Evolutionary conservation across 2,329 filamentous ascomycete species (phyloP), one percentile per base, ranked within the genome.

Genomic region (Arthroderma uncinatum): DNA sequence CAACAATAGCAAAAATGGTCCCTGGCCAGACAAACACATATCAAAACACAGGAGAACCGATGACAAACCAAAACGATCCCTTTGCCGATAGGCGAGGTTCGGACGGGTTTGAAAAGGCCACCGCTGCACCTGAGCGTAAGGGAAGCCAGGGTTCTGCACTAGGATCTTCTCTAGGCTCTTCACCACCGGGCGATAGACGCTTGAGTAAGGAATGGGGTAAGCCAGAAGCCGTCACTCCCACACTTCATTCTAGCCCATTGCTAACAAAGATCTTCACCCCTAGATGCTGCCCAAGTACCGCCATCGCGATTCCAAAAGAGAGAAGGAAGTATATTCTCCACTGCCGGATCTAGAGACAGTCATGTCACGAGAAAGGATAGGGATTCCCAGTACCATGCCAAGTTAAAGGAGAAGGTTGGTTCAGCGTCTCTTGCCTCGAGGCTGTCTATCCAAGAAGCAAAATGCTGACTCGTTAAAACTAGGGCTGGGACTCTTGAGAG

Each of bases 281-380:
- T 57, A 68, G 83, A 86, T 69, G 83, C 83, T 2, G 78, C 80
- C 63, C 86, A 86, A 70, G 82, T 84, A 0, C 81, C 81, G 1
- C 83, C 83, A 8, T 83, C 79, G 61, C 81, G 81, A 50, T 86
- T 87, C 73, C 83, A 86, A 70, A 84, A 84, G 72, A 80, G 81
- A 65, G 82, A 84, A 70, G 83, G 83, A 57, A 85, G 81, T 66
- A 84, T 86, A 70, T 85, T 82, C 67, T 80, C 82, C 50, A 86
- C 84, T 7, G 83, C 81, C 1, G 74, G 74, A 64, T 84, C 81
- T 23, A 79, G 83, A 58, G 84, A 86, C 68, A 82, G 82, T 16
- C 82, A 85, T 66, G 73, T 85, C 54, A 79, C 82, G 64, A 76
- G 74, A 58, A 82, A 82, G 67, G 79, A 79, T 56, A 76, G 78